A percentile compares a stretch with the other conserved stretches of the same genome.
Conservation (phyloP, 495 filamentous ascomycete species). For the Neurospora tetrasperma region DNA sequence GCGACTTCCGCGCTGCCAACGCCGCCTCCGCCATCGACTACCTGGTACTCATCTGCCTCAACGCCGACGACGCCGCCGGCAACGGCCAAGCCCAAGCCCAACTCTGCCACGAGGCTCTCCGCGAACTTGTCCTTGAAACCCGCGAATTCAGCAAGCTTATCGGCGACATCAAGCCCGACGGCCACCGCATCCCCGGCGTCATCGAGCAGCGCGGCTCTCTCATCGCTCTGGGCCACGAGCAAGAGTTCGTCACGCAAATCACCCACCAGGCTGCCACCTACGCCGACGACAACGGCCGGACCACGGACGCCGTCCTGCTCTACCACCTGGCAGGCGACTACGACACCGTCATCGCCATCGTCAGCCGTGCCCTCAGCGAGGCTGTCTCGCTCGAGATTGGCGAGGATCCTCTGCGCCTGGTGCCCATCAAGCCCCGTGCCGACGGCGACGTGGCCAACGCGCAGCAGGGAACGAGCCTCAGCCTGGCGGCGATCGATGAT, state of each 20-base stretch:
- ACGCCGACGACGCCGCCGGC: slow-evolving; percentile 63
- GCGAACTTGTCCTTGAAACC: slow-evolving; percentile 91
- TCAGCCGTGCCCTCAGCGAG: slow-evolving; percentile 85
- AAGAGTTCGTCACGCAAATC: slow-evolving; percentile 76
- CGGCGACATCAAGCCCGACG: slow-evolving; percentile 79
- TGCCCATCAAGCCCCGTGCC: slow-evolving; percentile 63
- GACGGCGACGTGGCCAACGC: slow-evolving; percentile 21
- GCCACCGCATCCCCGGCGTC: slow-evolving; percentile 67
- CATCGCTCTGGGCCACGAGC: slow-evolving; percentile 66
- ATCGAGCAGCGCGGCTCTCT: slow-evolving; percentile 84
- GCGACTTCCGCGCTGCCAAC: slow-evolving; percentile 83
- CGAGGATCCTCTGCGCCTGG: slow-evolving; percentile 58
- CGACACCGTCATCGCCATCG: slow-evolving; percentile 76
- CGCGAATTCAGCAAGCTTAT: slow-evolving; percentile 88
- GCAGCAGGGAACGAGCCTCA: slow-evolving; percentile 51
- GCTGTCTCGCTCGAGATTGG: slow-evolving; percentile 74
- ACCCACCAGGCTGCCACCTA: slow-evolving; percentile 81
- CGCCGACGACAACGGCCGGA: slow-evolving; percentile 87
- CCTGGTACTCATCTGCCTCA: slow-evolving; percentile 83
- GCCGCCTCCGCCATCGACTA: slow-evolving; percentile 88
- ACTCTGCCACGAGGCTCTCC: slow-evolving; percentile 84
- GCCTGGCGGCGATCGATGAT: slow-evolving; percentile 78
- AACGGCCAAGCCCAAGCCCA: slow-evolving; percentile 66
- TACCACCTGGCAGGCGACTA: slow-evolving; percentile 94
- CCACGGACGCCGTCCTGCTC: slow-evolving; percentile 83